Evolutionary conservation across 257 asterid species (phyloP).

Genomic region (Solanum tarapatanum): DNA sequence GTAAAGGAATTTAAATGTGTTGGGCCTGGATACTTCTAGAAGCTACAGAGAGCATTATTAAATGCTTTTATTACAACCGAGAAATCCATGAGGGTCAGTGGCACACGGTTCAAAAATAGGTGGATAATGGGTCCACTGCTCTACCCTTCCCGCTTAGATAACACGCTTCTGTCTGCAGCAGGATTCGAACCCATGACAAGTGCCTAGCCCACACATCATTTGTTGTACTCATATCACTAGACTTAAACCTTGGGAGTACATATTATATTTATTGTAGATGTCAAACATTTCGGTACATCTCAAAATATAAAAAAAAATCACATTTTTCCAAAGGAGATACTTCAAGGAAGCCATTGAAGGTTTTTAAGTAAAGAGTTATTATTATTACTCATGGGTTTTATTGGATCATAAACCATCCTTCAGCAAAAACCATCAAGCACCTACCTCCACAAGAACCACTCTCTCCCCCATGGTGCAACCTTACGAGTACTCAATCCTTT

Average conservation of each 20-base stretch:
- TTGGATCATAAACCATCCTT: background rate
- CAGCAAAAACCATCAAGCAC: background rate
- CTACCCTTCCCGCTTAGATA: background rate
- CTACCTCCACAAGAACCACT: background rate
- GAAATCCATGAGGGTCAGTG: background rate
- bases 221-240: background rate
- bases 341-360: background rate
- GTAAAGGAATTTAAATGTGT: background rate
- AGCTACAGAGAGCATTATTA: background rate
- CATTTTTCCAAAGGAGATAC: background rate
- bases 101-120: background rate
- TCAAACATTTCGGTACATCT: background rate
- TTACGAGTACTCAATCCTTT: background rate
- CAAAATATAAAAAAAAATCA: background rate
- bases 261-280: background rate
- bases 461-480: background rate
- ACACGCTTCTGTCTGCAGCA: background rate
- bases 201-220: background rate
- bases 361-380: background rate
- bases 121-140: background rate
- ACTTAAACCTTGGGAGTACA: background rate
- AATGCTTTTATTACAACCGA: background rate
- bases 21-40: background rate
- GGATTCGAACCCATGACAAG: background rate
- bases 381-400: background rate